phyloP scores from a whole-genome alignment of 345 rosid genomes.

The Linum trigynum region DNA sequence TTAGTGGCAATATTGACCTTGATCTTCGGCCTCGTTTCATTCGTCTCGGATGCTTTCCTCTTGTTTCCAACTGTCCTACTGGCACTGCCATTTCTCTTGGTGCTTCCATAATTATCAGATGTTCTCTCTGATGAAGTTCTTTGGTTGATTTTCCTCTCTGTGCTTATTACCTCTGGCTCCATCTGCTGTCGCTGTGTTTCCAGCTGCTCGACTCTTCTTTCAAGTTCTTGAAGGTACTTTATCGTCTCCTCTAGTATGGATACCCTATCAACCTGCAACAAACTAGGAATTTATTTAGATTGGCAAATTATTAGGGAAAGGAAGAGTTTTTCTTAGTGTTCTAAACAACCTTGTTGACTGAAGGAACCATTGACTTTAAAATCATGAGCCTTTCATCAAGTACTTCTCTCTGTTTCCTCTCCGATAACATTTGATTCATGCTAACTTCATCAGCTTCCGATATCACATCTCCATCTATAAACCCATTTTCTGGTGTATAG shows the following conservation, averaged over 20 bases:
- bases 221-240: slow-evolving; percentile 56
- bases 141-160: slow-evolving; percentile 29
- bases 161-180: slow-evolving; percentile 25
- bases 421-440: slow-evolving; percentile 33
- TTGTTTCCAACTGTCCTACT: slow-evolving; percentile 31
- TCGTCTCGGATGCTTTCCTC: slow-evolving; percentile 45
- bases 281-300: neutral
- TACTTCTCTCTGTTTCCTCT: slow-evolving; percentile 41
- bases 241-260: slow-evolving; percentile 78
- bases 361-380: slow-evolving; percentile 65
- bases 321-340: neutral
- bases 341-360: slow-evolving; percentile 49
- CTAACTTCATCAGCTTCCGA: slow-evolving; percentile 42
- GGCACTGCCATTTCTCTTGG: slow-evolving; percentile 10
- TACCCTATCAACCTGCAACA: slow-evolving; percentile 56
- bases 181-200: slow-evolving; percentile 35
- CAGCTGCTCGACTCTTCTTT: slow-evolving; percentile 55
- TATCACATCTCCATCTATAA: slow-evolving; percentile 28
- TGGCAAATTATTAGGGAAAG: neutral
- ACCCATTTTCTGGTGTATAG: slow-evolving; percentile 22
- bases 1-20: slow-evolving; percentile 20
- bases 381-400: slow-evolving; percentile 43
- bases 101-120: slow-evolving; percentile 45
- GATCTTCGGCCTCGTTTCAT: slow-evolving; percentile 28
- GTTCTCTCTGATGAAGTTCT: slow-evolving; percentile 45